phyloP scores from a whole-genome alignment of 1,284 basidiomycete species.

The Xerocomus amazonicus region DNA sequence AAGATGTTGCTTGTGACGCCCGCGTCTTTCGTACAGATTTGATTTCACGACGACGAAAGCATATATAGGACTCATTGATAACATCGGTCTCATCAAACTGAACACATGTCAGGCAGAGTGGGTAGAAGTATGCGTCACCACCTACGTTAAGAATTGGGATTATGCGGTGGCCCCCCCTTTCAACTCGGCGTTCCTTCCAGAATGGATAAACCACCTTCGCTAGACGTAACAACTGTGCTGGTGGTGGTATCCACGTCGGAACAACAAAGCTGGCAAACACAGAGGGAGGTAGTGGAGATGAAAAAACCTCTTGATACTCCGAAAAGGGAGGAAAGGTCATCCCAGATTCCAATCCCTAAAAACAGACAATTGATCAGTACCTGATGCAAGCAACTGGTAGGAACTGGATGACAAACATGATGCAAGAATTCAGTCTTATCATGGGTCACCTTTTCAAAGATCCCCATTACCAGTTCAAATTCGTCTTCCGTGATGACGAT shows the following conservation, averaged over 20 bases:
- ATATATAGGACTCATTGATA: constrained; percentile 92
- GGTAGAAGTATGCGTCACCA: neutral
- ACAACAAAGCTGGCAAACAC: constrained; percentile 62
- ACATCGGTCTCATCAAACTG: constrained; percentile 92
- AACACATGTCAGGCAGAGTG: constrained; percentile 7
- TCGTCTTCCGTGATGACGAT: constrained; percentile 80
- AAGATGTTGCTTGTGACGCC: constrained; percentile 82
- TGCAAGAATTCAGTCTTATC: constrained; percentile 91
- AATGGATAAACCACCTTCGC: constrained; percentile 74
- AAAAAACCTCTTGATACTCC: constrained; percentile 75
- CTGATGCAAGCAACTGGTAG: neutral
- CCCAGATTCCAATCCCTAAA: constrained; percentile 57
- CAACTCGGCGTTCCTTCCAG: constrained; percentile 76
- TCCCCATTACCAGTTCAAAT: constrained; percentile 93
- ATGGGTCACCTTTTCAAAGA: constrained; percentile 90
- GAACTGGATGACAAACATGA: constrained; percentile 50
- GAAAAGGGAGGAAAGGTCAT: constrained; percentile 74
- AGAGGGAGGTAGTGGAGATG: constrained; percentile 50
- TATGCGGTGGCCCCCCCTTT: constrained; percentile 74
- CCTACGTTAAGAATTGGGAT: constrained; percentile 78
- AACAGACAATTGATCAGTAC: neutral
- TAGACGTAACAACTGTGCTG: constrained; percentile 55
- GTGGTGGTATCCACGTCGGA: constrained; percentile 59
- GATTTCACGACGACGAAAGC: constrained; percentile 94
- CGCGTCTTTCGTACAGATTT: constrained; percentile 95